phyloP scores from a whole-genome alignment of 139 green algal species.

The Auxenochlorella pyrenoidosa region DNA sequence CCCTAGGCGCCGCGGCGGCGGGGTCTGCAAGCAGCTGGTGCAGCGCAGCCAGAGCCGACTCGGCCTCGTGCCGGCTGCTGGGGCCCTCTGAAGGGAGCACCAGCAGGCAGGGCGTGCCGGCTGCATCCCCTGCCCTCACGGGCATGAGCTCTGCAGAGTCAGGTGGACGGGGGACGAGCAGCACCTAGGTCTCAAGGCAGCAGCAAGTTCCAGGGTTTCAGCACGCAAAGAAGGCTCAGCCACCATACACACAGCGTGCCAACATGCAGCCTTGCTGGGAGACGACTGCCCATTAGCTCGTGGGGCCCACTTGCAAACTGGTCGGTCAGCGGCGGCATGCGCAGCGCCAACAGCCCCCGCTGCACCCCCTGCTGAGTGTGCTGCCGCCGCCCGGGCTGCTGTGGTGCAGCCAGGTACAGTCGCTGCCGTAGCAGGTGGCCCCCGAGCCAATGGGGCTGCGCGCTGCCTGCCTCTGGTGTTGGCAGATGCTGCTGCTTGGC shows the following conservation, averaged over 20 bases:
- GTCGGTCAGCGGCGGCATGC: constrained; percentile 19
- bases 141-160: constrained; percentile 23
- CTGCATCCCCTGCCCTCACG: neutral
- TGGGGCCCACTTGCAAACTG: neutral
- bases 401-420: neutral
- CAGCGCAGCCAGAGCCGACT: constrained; percentile 49
- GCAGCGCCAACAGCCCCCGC: constrained; percentile 5
- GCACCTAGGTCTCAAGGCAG: neutral
- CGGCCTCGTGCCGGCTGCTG: constrained; percentile 45
- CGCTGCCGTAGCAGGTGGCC: neutral
- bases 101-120: constrained; percentile 59
- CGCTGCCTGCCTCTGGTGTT: neutral
- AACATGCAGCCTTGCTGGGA: neutral
- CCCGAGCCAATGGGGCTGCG: neutral
- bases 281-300: too few species aligned
- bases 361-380: constrained; percentile 18
- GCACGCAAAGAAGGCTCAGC: neutral
- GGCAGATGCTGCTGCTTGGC: neutral
- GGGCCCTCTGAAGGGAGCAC: constrained; percentile 70
- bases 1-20: neutral
- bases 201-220: neutral
- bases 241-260: neutral
- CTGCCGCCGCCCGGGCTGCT: neutral
- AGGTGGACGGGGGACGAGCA: neutral
- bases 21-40: constrained; percentile 53